Evolutionary conservation across 2,329 filamentous ascomycete genomes (phyloP), one percentile per base, ranked within the genome.

Genomic region (Botryosphaeria dothidea): DNA sequence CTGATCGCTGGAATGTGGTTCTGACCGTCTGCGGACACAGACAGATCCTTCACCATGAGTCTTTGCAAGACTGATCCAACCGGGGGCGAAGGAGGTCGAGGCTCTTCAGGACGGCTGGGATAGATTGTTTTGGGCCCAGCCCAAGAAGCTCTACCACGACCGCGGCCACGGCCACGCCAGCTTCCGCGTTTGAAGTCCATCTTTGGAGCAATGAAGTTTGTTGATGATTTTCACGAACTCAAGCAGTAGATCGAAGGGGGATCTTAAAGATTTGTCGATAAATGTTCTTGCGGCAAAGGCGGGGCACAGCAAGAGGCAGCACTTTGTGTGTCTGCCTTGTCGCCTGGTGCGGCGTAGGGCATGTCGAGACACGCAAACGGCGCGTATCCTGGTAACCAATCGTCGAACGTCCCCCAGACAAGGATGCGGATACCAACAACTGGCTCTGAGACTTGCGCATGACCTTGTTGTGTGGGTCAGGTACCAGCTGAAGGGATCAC

Each of bases 1-100:
- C 68, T 72, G 64, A 84, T 84, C 6, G 66, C 69, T 0, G 72
- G 43, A 15, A 23, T 13, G 19, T 13, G 4, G n/a, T 25, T 34
- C 2, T 51, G 29, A 3, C 2, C 7, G 3, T 41, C 17, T 3
- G 19, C 23, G 8, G 31, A 6, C 8, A 61, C 62, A 3, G 67
- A 41, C 51, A 69, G n/a, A 8, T 69, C 65, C 5, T 25, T 64
- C 8, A 21, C 57, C 4, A 41, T 65, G 21, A 77, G 31, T 6
- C 67, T 68, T 13, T 66, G 57, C 27, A 78, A 19, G 8, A 75
- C 62, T 7, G 71, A 23, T 15, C 76, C 76, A 45, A 77, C 68
- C 0, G 76, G 75, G 51, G 73, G 62, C n/a, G 67, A 70, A 9
- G 65, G 43, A 11, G 62, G 51, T 19, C 27, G 45, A 27, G 52